Evolutionary conservation across 2,329 filamentous ascomycete species (phyloP), one percentile per base, ranked within the genome.

Genomic region (Chaetothyriales sp.): DNA sequence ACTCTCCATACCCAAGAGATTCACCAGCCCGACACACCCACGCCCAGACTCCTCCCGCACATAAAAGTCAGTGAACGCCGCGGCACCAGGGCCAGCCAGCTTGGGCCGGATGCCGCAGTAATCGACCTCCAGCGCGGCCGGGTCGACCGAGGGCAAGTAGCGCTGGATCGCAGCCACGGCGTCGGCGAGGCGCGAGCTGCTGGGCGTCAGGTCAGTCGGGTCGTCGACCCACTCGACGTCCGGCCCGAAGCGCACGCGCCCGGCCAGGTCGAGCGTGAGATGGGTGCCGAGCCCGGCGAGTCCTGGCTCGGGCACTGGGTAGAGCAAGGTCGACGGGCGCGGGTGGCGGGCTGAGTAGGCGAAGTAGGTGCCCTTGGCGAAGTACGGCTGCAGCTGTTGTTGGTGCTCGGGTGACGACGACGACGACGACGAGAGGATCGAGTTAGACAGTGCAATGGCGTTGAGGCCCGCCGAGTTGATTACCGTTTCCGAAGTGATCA

Each of bases 311-410:
- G 90, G 88, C 0, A 84, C 88, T 0, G 92, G 92, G 63, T 96
- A 98, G 48, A 98, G 74, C 19, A 98, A 78, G 0, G 84, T 86
- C 1, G 68, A 72, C 9, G 89, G 79, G 43, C 69, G 73, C 0
- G 87, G 89, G 1, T 63, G 62, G 0, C 81, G 78, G 1, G 79
- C 71, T 0, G 75, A 68, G 70, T 95, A 96, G 26, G 83, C 84
- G 70, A 93, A 96, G 71, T 98, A 98, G 54, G 86, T 90, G 0
- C 92, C 92, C 70, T 98, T 98, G 53, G 90, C 90, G 68, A 84
- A 96, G 71, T 78, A 85, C 4, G 87, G 76, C 20, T 67, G 76
- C 42, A 71, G 70, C 48, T 79, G 79, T 4, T 75, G 68, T 0
- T 70, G 65, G 4, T 75, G 67, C 0, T 70, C 65, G 0, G 69